These are phyloP conservation scores for Lolium multiflorum DNA, from an alignment of 176 grass and related monocot genomes.

Conservation along the genomic window DNA sequence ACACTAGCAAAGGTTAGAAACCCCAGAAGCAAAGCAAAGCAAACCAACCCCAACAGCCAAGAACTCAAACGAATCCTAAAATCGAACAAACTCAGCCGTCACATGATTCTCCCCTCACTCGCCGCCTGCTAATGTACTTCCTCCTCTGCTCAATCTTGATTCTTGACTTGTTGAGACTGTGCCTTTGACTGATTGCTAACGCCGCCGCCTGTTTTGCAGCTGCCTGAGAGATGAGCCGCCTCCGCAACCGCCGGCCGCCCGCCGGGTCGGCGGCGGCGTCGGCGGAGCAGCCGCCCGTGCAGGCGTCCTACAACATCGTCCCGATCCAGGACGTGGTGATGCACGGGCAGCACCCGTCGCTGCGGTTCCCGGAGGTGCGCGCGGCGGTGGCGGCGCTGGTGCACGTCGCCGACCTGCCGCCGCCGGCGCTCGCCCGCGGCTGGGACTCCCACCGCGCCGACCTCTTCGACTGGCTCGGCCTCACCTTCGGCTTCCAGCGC, in stretches of 20 bases:
- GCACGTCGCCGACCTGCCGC: constrained; percentile 57
- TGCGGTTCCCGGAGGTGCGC: constrained; percentile 82
- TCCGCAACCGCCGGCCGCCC: constrained; percentile 64
- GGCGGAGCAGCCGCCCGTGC: constrained; percentile 13
- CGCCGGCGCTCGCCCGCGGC: constrained; percentile 44
- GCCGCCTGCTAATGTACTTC: constrained; percentile 6
- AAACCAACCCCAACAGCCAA: not conserved
- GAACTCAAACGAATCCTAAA: constrained; percentile 25
- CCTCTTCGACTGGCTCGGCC: constrained; percentile 94
- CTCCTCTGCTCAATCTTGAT: not conserved
- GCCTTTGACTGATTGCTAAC: not conserved
- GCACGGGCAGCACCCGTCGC: constrained; percentile 64
- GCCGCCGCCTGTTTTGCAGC: constrained; percentile 45
- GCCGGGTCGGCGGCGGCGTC: constrained; percentile 17
- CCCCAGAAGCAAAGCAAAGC: constrained; percentile 40
- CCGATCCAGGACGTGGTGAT: constrained; percentile 81
- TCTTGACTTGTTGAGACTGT: not conserved
- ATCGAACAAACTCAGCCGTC: not conserved
- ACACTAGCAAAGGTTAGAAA: constrained; percentile 44
- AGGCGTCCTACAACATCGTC: constrained; percentile 86
- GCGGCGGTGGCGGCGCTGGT: constrained; percentile 67
- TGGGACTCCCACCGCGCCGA: constrained; percentile 55
- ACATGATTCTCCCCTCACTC: constrained; percentile 35
- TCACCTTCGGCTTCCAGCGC: constrained; percentile 86
- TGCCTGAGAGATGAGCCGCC: constrained; percentile 50